Evolutionary conservation across 768 basidiomycete species (phyloP), one percentile per base, ranked within the genome.

Genomic region (Collybia mongolica): DNA sequence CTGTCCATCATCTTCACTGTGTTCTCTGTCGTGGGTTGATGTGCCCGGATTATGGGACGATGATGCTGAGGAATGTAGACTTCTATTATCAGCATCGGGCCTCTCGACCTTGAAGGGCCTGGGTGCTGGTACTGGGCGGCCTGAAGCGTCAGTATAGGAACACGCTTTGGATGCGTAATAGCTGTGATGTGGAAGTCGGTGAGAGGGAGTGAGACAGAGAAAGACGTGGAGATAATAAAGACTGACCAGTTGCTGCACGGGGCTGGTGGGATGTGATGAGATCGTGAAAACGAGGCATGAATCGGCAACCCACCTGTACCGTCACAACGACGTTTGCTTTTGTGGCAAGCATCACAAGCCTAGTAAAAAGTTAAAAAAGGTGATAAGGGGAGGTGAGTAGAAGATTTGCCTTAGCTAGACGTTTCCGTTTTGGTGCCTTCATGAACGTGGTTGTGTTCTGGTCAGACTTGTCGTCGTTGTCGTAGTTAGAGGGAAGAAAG

Each of bases 331-430:
- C 90, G 81, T 63, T 92, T 92, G 69, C 83, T 85, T 66, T 87
- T 89, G 64, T 92, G 90, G 64, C 90, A 92, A 46, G 86, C 84
- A 66, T 90, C 86, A 67, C 90, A 91, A 43, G 90, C 79, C 77
- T 80, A 49, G 38, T 20, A 39, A 46, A 20, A 53, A 40, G 46
- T 62, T 51, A 51, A 48, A 42, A 45, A 43, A 41, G 41, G 49
- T 44, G 46, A 36, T 39, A 49, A 36, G 32, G 22, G 40, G 37
- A 38, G 22, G 38, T 39, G 11, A 40, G 46, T 24, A 37, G 19
- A 39, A 22, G 26, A 53, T 56, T 43, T 43, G 75, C 77, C 74
- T 80, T 80, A 57, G 78, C 75, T 14, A 81, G 74, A 43, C 80
- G 70, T 64, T 80, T 81, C 55, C 80, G 72, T 60, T 81, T 81